phyloP scores from a whole-genome alignment of 2,329 filamentous ascomycete species.

The Aspergillus sp. region DNA sequence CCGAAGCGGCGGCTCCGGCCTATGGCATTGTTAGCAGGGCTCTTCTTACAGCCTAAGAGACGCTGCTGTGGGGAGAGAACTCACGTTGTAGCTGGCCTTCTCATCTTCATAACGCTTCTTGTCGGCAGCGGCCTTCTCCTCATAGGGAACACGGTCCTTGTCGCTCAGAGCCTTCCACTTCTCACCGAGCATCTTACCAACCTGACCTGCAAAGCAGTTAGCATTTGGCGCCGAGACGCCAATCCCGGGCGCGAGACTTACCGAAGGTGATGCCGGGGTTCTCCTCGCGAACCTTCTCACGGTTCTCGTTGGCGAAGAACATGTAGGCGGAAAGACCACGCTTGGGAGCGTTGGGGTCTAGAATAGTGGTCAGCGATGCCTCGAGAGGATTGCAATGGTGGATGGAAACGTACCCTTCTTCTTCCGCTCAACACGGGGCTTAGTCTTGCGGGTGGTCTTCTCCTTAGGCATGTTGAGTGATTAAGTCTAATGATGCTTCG shows the following conservation, averaged over 20 bases:
- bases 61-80: slow-evolving; percentile 31
- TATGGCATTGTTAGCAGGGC: slow-evolving; percentile 27
- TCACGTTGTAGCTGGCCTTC: slow-evolving; percentile 90
- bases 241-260: slow-evolving; percentile 42
- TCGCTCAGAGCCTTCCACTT: slow-evolving; percentile 97
- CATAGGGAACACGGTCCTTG: slow-evolving; percentile 89
- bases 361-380: slow-evolving; percentile 15
- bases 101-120: slow-evolving; percentile 99
- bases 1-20: slow-evolving; percentile 56
- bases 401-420: slow-evolving; percentile 63
- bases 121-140: slow-evolving; percentile 92
- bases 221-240: neutral
- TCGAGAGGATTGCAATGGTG: neutral
- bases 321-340: slow-evolving; percentile 99
- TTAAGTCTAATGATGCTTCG: slow-evolving; percentile 15
- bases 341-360: slow-evolving; percentile 98
- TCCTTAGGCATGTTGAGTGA: slow-evolving; percentile 66
- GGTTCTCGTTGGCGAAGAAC: slow-evolving; percentile 99
- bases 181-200: slow-evolving; percentile 97
- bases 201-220: slow-evolving; percentile 64
- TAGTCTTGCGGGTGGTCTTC: slow-evolving; percentile 62
- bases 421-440: slow-evolving; percentile 62
- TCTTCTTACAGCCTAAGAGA: neutral
- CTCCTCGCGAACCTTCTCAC: slow-evolving; percentile 95
- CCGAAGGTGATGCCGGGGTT: slow-evolving; percentile 98